These are phyloP conservation scores for Tulasnella sp. DNA, from an alignment of 768 basidiomycete species.

Conservation along the genomic window DNA sequence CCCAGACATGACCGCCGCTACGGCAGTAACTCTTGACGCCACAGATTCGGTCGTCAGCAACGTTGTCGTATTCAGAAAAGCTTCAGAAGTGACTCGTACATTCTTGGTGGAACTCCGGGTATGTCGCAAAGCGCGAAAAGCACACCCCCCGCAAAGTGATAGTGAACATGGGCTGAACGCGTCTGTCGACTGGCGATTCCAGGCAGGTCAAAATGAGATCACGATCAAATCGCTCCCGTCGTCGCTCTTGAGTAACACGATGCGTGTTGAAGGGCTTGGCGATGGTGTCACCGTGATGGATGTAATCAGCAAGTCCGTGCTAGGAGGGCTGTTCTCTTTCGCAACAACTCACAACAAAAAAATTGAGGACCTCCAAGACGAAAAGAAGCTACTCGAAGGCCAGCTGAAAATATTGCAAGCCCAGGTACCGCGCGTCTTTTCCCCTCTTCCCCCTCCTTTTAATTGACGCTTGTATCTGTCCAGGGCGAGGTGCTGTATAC, in stretches of 20 bases:
- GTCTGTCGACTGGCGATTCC: slow-evolving; percentile 9
- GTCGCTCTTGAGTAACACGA: slow-evolving; percentile 41
- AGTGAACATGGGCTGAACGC: slow-evolving; percentile 14
- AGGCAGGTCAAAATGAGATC: slow-evolving; percentile 47
- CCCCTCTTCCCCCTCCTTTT: background rate
- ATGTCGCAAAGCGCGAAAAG: no score
- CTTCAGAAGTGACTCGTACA: slow-evolving; percentile 45
- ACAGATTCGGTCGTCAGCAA: slow-evolving; percentile 40
- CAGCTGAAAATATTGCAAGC: background rate
- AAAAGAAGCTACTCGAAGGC: slow-evolving; percentile 1
- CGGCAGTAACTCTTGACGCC: slow-evolving; percentile 26
- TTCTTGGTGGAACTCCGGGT: slow-evolving; percentile 44
- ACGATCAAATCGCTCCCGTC: slow-evolving; percentile 41
- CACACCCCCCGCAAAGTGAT: no score
- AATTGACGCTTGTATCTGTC: background rate
- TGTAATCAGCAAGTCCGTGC: slow-evolving; percentile 35
- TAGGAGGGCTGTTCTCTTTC: background rate
- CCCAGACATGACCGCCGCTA: background rate
- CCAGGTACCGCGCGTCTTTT: background rate
- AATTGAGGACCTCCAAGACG: background rate
- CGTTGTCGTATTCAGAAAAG: slow-evolving; percentile 45
- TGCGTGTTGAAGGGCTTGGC: slow-evolving; percentile 41
- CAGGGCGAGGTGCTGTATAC: background rate
- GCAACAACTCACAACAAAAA: background rate
- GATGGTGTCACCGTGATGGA: slow-evolving; percentile 42